Evolutionary conservation across 2,329 filamentous ascomycete genomes (phyloP), one percentile per base, ranked within the genome.

Genomic region (Sporothrix dimorphospora): DNA sequence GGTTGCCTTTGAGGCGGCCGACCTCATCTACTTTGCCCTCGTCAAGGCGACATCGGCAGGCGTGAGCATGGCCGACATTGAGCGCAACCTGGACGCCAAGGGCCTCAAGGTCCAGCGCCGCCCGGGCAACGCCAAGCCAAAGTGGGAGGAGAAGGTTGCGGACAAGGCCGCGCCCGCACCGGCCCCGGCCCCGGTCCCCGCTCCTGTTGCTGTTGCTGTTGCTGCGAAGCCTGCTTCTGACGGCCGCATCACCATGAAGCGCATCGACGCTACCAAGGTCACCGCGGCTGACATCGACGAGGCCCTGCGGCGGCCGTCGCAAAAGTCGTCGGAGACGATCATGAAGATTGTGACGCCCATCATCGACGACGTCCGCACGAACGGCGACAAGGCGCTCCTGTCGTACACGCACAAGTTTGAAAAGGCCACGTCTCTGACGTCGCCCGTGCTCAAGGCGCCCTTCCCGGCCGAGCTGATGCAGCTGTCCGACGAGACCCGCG

Each of bases 371-470:
- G 92, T 99, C 71, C 92, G 91, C 71, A 86, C 89, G 57, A 89
- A 92, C 45, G 96, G 96, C 70, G 96, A 99, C 82, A 91, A 91
- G 77, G 94, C 94, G 3, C 86, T 99, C 30, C 87, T 99, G 59
- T 91, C 92, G 68, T 98, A 97, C 81, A 98, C 96, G 0, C 94
- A 98, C 87, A 97, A 97, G 81, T 99, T 99, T 77, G 96, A 99
- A 80, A 97, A 95, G 83, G 96, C 95, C 0, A 97, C 93, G 0
- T 95, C 93, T 2, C 85, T 99, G 73, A 96, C 89, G 16, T 95
- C 94, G 0, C 94, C 95, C 0, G 94, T 99, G 16, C 85, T 99
- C 75, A 92, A 90, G 78, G 95, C 96, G 0, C 96, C 96, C 0
- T 99, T 97, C 85, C 91, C 94, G 0, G 83, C 90, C 76, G 88